Conservation (phyloP, 371 early-diverging fungal genomes). For the Apophysomyces sp. region DNA sequence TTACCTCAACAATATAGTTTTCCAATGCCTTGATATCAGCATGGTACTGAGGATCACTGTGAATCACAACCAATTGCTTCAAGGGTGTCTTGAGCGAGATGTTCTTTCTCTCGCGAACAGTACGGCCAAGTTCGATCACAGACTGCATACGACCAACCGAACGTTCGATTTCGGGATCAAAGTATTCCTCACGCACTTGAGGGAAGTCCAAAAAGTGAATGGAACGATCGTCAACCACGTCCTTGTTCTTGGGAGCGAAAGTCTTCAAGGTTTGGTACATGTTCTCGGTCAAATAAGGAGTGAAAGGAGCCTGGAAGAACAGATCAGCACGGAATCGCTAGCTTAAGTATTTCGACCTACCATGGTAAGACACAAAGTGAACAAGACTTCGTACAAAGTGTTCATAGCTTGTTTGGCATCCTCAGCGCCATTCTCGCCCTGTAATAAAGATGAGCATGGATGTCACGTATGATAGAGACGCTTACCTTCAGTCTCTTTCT, state of each 20-base stretch:
- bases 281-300: slow-evolving; percentile 98
- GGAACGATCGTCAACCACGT: slow-evolving; percentile 77
- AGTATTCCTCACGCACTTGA: slow-evolving; percentile 91
- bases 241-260: slow-evolving; percentile 60
- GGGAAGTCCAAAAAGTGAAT: slow-evolving; percentile 96
- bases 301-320: slow-evolving; percentile 88
- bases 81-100: slow-evolving; percentile 98
- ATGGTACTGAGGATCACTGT: slow-evolving; percentile 85
- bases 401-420: slow-evolving; percentile 86
- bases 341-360: slow-evolving; percentile 7
- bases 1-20: slow-evolving; percentile 80
- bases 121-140: slow-evolving; percentile 97
- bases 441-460: background rate
- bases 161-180: slow-evolving; percentile 93
- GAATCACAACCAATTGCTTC: slow-evolving; percentile 92
- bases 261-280: slow-evolving; percentile 94
- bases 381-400: slow-evolving; percentile 93
- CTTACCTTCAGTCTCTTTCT: slow-evolving; percentile 90
- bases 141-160: slow-evolving; percentile 94
- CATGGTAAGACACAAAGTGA: slow-evolving; percentile 93
- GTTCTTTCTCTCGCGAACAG: slow-evolving; percentile 92
- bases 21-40: slow-evolving; percentile 84
- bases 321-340: too few relatives aligned
- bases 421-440: slow-evolving; percentile 86
- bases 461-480: background rate